Percentiles rank a stretch among this genome's conserved stretches.
phyloP scores from a whole-genome alignment of 768 basidiomycete species.

The Hygrocybe punicea region DNA sequence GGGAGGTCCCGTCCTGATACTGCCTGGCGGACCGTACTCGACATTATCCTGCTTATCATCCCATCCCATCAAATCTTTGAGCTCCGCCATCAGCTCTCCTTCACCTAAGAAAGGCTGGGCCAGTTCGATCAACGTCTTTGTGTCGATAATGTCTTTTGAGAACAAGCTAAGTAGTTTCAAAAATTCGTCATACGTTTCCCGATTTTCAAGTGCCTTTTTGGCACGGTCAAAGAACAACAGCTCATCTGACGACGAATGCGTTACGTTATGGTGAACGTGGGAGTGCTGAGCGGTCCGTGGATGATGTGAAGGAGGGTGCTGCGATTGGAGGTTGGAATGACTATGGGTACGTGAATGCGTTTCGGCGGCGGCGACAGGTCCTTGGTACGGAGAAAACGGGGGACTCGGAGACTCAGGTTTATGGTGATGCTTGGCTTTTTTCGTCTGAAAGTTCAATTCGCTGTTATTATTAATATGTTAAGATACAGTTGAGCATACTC shows the following conservation, averaged over 20 bases:
- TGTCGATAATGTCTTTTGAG: constrained; percentile 87
- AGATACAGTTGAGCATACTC: constrained; percentile 38
- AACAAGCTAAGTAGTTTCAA: constrained; percentile 89
- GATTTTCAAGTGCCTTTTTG: constrained; percentile 71
- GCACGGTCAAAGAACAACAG: constrained; percentile 93
- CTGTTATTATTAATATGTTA: background rate
- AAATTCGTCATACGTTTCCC: constrained; percentile 87
- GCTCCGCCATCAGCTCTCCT: constrained; percentile 73
- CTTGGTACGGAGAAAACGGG: constrained; percentile 48
- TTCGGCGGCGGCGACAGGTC: constrained; percentile 45
- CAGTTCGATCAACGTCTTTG: constrained; percentile 74
- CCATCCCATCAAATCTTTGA: constrained; percentile 83
- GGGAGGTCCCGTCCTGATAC: constrained; percentile 70
- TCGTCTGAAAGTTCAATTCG: constrained; percentile 41
- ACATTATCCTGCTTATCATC: constrained; percentile 60
- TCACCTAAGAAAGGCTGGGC: constrained; percentile 81
- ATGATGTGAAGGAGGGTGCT: constrained; percentile 17
- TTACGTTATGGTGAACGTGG: constrained; percentile 24
- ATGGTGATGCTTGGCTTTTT: constrained; percentile 62
- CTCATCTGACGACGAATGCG: constrained; percentile 53
- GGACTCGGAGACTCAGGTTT: constrained; percentile 56
- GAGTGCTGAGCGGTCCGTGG: constrained; percentile 21
- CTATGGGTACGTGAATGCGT: constrained; percentile 15
- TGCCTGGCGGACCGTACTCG: constrained; percentile 73
- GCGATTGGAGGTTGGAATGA: constrained; percentile 15